Evolutionary conservation across 371 early-diverging fungal genomes (phyloP), one percentile per base, ranked within the genome.

Genomic region (Mucor indicus): DNA sequence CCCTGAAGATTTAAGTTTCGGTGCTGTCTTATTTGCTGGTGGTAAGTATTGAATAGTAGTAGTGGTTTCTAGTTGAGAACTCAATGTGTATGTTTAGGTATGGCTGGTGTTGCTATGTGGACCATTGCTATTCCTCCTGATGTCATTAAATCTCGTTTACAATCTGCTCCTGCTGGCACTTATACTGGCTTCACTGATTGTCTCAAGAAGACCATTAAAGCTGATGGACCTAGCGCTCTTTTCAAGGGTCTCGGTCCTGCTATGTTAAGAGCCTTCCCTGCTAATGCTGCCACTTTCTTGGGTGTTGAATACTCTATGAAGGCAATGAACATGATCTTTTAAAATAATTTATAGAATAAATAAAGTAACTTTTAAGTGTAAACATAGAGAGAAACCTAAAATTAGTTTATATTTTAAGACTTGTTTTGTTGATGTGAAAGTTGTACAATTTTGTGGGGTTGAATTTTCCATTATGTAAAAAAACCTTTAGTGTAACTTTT

Each of bases 191-290:
- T 87, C 44, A 48, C 72, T 13, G 88, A 90, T 60, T 87, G 87
- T 42, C 87, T 95, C 56, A 65, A 86, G 24, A 83, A 96, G 67
- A 75, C 89, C 42, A 69, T 95, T 71, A 88, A 79, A 54, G 73
- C 74, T 21, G 98, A 97, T 71, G 98, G 98, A 24, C 84, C 93
- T 8, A 55, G 69, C 38, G 97, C 96, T n/a, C 77, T 98, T 38
- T 97, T 96, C 85, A 91, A 90, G 72, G 98, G 97, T 54, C 76
- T 96, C 29, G 93, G 93, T 15, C 95, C 98, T n/a, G 95, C 93
- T 35, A 85, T 96, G 85, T 72, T 95, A 24, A 83, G 95, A 62
- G 93, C 96, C 21, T 91, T 96, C 90, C 96, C 96, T 3, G 93
- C 94, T 53, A 94, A 93, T 57, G 91, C 91, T 41, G 92, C 90